Conservation (phyloP, 2,329 filamentous ascomycete species). For the Stemphylium lycopersici region DNA sequence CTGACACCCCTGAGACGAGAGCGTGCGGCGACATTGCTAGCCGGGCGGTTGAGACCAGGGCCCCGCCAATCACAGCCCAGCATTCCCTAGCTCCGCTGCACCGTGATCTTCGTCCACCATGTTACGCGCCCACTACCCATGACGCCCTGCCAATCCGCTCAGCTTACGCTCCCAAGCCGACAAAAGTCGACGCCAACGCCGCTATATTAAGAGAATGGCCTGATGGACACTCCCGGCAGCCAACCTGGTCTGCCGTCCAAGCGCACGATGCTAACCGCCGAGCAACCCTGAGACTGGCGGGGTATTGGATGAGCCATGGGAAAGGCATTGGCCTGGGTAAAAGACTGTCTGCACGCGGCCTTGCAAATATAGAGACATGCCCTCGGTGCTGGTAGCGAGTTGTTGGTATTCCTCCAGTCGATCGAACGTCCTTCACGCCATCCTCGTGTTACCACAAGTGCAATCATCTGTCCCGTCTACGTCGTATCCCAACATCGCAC, state of each 20-base stretch:
- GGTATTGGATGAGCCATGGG: constrained; percentile 30
- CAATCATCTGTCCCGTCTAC: constrained; percentile 23
- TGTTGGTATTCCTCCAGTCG: constrained; percentile 34
- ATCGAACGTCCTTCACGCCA: constrained; percentile 40
- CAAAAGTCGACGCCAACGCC: constrained; percentile 32
- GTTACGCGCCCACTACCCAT: constrained; percentile 40
- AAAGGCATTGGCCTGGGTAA: constrained; percentile 28
- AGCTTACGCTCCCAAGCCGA: constrained; percentile 32
- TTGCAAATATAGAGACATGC: constrained; percentile 46
- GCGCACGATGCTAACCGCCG: constrained; percentile 42
- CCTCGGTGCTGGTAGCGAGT: constrained; percentile 32
- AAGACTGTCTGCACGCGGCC: constrained; percentile 21
- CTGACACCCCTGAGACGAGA: constrained; percentile 31
- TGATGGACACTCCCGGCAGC: constrained; percentile 25
- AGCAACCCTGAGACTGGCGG: constrained; percentile 27
- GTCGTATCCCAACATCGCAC: constrained; percentile 16
- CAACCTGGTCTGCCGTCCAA: constrained; percentile 31
- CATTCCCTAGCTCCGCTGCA: constrained; percentile 32
- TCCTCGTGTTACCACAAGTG: constrained; percentile 35
- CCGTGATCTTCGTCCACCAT: constrained; percentile 38
- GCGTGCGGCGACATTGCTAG: constrained; percentile 31
- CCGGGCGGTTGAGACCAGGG: constrained; percentile 34
- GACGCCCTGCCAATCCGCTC: constrained; percentile 39
- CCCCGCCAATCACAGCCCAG: constrained; percentile 31
- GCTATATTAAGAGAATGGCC: constrained; percentile 39